These are phyloP conservation scores for Hirsutella thompsonii DNA, from an alignment of 2,329 filamentous ascomycete species.

Conservation along the genomic window DNA sequence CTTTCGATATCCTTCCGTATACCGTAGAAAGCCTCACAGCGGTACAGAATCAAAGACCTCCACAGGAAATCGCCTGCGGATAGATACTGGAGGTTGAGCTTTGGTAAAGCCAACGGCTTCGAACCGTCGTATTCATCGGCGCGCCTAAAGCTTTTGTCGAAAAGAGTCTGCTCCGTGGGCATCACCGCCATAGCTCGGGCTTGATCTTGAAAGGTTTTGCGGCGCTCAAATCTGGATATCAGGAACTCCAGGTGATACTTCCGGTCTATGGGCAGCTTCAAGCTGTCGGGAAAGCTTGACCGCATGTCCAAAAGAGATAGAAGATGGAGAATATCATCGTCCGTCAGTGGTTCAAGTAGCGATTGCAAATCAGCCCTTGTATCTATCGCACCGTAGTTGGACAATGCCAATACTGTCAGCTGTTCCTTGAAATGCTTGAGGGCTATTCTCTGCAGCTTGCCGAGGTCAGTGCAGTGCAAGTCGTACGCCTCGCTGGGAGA, in stretches of 20 bases:
- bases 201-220: constrained; percentile 69
- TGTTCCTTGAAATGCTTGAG: constrained; percentile 81
- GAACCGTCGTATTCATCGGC: constrained; percentile 84
- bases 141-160: constrained; percentile 64
- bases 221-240: constrained; percentile 61
- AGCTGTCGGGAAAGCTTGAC: constrained; percentile 64
- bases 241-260: constrained; percentile 59
- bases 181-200: constrained; percentile 58
- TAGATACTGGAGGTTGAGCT: constrained; percentile 89
- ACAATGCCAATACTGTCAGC: constrained; percentile 78
- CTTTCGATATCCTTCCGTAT: constrained; percentile 86
- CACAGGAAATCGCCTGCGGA: constrained; percentile 95
- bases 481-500: constrained; percentile 64
- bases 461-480: constrained; percentile 62
- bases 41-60: constrained; percentile 80
- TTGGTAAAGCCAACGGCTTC: constrained; percentile 77
- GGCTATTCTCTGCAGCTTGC: constrained; percentile 65
- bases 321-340: constrained; percentile 60
- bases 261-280: constrained; percentile 50
- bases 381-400: constrained; percentile 83
- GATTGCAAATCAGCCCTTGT: constrained; percentile 65
- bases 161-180: constrained; percentile 75
- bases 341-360: constrained; percentile 59
- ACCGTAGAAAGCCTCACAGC: constrained; percentile 85
- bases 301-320: constrained; percentile 63